A percentile compares a stretch with the other conserved stretches of the same genome.
phyloP scores from a whole-genome alignment of 208 protist species.

The Acanthamoeba castellanii region DNA sequence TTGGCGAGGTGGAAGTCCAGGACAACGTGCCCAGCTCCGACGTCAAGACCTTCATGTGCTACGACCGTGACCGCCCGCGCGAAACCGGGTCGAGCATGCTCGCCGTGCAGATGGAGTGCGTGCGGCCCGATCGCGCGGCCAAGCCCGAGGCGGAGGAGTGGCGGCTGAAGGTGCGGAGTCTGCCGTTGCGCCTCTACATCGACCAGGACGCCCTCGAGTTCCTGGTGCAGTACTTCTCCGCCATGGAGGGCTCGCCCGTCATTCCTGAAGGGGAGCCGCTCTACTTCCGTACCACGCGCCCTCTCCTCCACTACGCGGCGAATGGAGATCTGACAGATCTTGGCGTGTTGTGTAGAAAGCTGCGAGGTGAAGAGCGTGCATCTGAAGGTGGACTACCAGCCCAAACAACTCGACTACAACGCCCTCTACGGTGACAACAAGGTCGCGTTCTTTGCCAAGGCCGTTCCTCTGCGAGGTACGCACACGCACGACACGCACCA shows the following conservation, averaged over 20 bases:
- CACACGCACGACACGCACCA: no score
- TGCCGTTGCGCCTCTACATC: slow-evolving; percentile 65
- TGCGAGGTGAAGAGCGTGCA: slow-evolving; percentile 53
- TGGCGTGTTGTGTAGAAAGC: slow-evolving; percentile 19
- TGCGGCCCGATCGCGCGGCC: slow-evolving; percentile 39
- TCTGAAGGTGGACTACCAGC: slow-evolving; percentile 72
- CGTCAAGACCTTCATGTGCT: slow-evolving; percentile 52
- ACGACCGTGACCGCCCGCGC: slow-evolving; percentile 48
- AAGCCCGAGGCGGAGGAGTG: slow-evolving; percentile 65
- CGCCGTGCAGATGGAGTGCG: slow-evolving; percentile 67
- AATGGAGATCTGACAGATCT: not conserved
- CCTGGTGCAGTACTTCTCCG: slow-evolving; percentile 42
- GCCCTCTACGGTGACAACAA: slow-evolving; percentile 76
- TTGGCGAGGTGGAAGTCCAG: slow-evolving; percentile 55
- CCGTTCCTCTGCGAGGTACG: slow-evolving; percentile 56
- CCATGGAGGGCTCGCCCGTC: slow-evolving; percentile 54
- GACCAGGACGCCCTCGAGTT: slow-evolving; percentile 76
- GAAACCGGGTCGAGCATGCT: slow-evolving; percentile 45
- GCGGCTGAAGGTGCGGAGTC: slow-evolving; percentile 29
- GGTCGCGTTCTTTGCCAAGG: slow-evolving; percentile 68
- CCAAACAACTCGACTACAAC: slow-evolving; percentile 73
- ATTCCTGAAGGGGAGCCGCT: slow-evolving; percentile 56
- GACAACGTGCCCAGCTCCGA: slow-evolving; percentile 63
- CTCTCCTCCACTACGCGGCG: not conserved
- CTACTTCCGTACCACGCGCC: slow-evolving; percentile 57